These are phyloP conservation scores for Irpex sp. DNA, from an alignment of 1,284 basidiomycete genomes.

Conservation along the genomic window DNA sequence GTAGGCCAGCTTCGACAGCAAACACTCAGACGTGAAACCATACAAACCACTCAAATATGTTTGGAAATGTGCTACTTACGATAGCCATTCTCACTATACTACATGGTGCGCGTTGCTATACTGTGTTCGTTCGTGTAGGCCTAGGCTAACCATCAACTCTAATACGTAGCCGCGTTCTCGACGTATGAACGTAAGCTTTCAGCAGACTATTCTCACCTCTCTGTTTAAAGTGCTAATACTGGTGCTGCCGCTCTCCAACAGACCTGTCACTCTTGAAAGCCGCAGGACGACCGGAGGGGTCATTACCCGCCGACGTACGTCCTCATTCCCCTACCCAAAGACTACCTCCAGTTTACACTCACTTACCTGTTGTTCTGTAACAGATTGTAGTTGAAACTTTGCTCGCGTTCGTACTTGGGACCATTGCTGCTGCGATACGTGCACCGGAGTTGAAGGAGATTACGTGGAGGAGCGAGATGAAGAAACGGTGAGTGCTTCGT, in stretches of 20 bases:
- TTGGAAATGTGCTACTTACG: slow-evolving; percentile 25
- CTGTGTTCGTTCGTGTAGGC: slow-evolving; percentile 3
- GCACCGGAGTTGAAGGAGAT: slow-evolving; percentile 74
- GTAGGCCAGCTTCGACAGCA: too few relatives aligned
- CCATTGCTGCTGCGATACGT: slow-evolving; percentile 66
- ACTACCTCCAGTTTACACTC: neutral
- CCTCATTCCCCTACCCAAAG: neutral
- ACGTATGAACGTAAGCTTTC: slow-evolving; percentile 60
- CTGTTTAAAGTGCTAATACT: neutral
- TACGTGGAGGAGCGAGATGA: slow-evolving; percentile 90
- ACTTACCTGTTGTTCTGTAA: neutral
- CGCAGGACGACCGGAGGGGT: slow-evolving; percentile 62
- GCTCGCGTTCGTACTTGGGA: slow-evolving; percentile 62
- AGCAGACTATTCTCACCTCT: neutral
- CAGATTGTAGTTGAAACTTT: slow-evolving; percentile 73
- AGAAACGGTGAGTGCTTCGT: slow-evolving; percentile 51
- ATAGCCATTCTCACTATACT: slow-evolving; percentile 25
- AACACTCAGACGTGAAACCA: too few relatives aligned
- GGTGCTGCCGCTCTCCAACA: slow-evolving; percentile 23
- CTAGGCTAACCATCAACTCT: slow-evolving; percentile 2
- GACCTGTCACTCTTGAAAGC: slow-evolving; percentile 74
- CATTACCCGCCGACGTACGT: slow-evolving; percentile 61
- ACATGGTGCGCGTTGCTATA: slow-evolving; percentile 23
- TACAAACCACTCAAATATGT: slow-evolving; percentile 15
- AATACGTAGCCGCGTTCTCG: slow-evolving; percentile 43